Conservation (phyloP, 768 basidiomycete species). For the Amanita rimosa region DNA sequence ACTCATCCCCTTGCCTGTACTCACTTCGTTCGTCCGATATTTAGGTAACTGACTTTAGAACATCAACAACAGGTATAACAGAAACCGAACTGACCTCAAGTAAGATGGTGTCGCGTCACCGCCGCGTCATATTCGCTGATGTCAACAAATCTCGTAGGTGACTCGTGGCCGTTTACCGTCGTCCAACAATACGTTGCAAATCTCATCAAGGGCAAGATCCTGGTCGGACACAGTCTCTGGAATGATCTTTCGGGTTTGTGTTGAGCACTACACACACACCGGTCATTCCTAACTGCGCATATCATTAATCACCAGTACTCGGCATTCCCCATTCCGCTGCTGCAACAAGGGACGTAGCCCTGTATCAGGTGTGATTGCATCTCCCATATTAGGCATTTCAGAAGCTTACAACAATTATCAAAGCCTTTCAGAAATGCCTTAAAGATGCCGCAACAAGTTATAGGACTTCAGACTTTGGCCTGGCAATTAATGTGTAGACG, state of each 20-base stretch:
- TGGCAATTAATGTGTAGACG: slow-evolving; percentile 77
- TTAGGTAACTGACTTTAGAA: slow-evolving; percentile 65
- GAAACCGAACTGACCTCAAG: slow-evolving; percentile 28
- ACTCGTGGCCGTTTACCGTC: slow-evolving; percentile 43
- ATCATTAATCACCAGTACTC: slow-evolving; percentile 38
- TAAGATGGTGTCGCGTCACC: slow-evolving; percentile 14
- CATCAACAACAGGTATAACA: slow-evolving; percentile 46
- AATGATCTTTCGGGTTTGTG: slow-evolving; percentile 63
- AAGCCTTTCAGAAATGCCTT: slow-evolving; percentile 68
- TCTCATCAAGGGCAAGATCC: slow-evolving; percentile 55
- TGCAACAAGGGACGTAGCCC: slow-evolving; percentile 67
- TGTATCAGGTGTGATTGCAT: slow-evolving; percentile 40
- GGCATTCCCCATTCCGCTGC: slow-evolving; percentile 75
- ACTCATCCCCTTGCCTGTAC: neutral
- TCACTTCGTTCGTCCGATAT: slow-evolving; percentile 9
- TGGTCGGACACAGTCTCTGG: slow-evolving; percentile 75
- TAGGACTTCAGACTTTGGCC: slow-evolving; percentile 69
- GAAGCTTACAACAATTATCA: neutral
- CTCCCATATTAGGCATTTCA: neutral
- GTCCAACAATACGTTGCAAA: slow-evolving; percentile 59
- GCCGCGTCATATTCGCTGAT: slow-evolving; percentile 1
- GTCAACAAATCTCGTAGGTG: slow-evolving; percentile 21
- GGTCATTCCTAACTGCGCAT: neutral
- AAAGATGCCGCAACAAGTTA: slow-evolving; percentile 49
- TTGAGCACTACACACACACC: slow-evolving; percentile 4